Base-by-base conservation (phyloP, 2,329 filamentous ascomycete species). In the Sporothrix euskadiensis region DNA sequence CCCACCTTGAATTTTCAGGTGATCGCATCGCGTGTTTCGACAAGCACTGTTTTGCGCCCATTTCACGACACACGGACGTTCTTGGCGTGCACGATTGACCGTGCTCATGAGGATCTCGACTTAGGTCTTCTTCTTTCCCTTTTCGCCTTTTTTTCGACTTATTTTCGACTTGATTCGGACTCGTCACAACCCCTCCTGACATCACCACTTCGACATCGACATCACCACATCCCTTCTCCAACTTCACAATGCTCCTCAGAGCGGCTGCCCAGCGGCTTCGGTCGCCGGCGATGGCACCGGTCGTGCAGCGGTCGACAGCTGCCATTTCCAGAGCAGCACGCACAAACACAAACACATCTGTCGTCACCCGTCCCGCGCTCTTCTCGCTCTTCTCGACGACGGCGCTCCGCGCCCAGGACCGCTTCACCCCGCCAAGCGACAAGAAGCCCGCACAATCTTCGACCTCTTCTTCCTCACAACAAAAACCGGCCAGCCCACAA, bases 171-270 rank as follows among this genome's bases (percentile, higher is more conserved):
- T 3, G 4, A 35, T 44, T 30, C 68, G 16, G 19, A 6, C 19
- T 22, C 12, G 12, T 68, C 35, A 19, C 6, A 44, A 35, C 30
- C 65, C 44, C 4, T 52, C 63, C 26, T 44, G 32, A 44, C 14
- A 22, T 30, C 54, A 12, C 54, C 19, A 22, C 22, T 57, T 57
- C 22, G 26, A 26, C 26, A 26, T 26, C 26, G 26, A 35, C 26
- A 30, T 59, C 12, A 4, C 22, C 26, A 59, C 63, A 49, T n/a
- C 22, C 1, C 35, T 41, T n/a, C 41, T 19, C 41, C 7, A 39
- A n/a, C 65, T 10, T 14, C 65, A 69, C 47, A 56, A 76, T 76
- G 75, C 73, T 75, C 68, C 73, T 74, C 39, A 35, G 75, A 61
- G 73, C 73, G 30, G 75, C 73, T 22, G 52, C 71, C n/a, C 74